Evolutionary conservation across 2,329 filamentous ascomycete genomes (phyloP), one percentile per base, ranked within the genome.

Genomic region (Penicillium sp.): DNA sequence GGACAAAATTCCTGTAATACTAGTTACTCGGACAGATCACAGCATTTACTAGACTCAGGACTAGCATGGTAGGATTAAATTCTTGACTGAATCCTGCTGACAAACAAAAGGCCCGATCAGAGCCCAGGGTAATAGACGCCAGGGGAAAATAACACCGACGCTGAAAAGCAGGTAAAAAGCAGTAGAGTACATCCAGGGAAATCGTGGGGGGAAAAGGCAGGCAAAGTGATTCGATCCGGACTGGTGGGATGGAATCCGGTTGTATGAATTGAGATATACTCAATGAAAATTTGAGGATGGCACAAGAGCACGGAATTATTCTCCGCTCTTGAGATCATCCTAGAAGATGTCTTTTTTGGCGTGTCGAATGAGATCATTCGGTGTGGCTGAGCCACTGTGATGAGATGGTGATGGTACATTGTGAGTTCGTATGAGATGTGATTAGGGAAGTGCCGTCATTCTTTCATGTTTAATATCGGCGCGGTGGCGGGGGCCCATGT

Each of bases 401-500:
- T 13, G 29, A 21, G 19, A 27, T 26, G 44, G 25, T 47, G 44
- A 26, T 47, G 19, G 10, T 47, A 47, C 44, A 47, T 33, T 33
- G 31, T 14, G 31, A 16, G n/a, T 23, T 26, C 25, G 23, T 47
- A n/a, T 47, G 25, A 27, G 25, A 10, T 29, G 44, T 26, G 16
- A 27, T 19, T 27, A 47, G 19, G 11, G 8, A 45, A 19, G 43
- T 8, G 21, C 16, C 23, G 44, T n/a, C 1, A 23, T n/a, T 31
- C n/a, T 21, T 49, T 49, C 21, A n/a, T 35, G 5, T 26, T 51
- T 46, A 62, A 26, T 61, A 64, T 43, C 61, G 58, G 42, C 62
- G 59, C 44, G 58, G 49, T 19, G 56, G 54, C 14, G 53, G 50
- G 6, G 49, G 58, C n/a, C 33, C 21, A 35, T 31, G 33, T 25